Conservation (phyloP, 352 stramenopile genomes). For the Blastocystis hominis region DNA sequence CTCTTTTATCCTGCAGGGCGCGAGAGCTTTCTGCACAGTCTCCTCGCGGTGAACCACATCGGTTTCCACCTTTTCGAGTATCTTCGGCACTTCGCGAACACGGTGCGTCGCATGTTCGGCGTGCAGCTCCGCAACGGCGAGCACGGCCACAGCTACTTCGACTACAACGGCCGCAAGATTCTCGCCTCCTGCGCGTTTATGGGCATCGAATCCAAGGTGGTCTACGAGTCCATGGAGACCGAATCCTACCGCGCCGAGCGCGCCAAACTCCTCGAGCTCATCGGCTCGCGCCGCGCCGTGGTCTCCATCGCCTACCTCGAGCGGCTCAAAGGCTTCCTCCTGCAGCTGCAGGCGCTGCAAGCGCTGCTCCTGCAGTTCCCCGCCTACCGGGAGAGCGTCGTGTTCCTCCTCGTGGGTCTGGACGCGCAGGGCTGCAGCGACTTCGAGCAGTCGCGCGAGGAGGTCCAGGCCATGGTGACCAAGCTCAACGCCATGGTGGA, state of each 20-base stretch:
- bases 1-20: slow-evolving; percentile 57
- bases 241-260: slow-evolving; percentile 15
- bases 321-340: slow-evolving; percentile 84
- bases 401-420: slow-evolving; percentile 67
- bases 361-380: slow-evolving; percentile 78
- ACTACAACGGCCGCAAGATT: slow-evolving; percentile 84
- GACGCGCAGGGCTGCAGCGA: slow-evolving; percentile 76
- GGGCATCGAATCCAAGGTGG: slow-evolving; percentile 78
- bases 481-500: slow-evolving; percentile 73
- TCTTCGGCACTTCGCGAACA: slow-evolving; percentile 78
- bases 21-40: slow-evolving; percentile 76
- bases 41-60: slow-evolving; percentile 80
- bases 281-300: slow-evolving; percentile 65
- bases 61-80: slow-evolving; percentile 85
- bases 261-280: slow-evolving; percentile 40
- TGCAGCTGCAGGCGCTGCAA: slow-evolving; percentile 90
- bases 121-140: slow-evolving; percentile 81
- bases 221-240: slow-evolving; percentile 64
- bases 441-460: slow-evolving; percentile 82
- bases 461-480: slow-evolving; percentile 77
- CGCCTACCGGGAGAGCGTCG: slow-evolving; percentile 71
- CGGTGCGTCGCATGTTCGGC: slow-evolving; percentile 80
- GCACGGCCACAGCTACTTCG: slow-evolving; percentile 78
- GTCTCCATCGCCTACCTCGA: slow-evolving; percentile 84
- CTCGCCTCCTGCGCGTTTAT: slow-evolving; percentile 87